Evolutionary conservation across 441 rosid species (phyloP).

Genomic region (Omphalea diandra): DNA sequence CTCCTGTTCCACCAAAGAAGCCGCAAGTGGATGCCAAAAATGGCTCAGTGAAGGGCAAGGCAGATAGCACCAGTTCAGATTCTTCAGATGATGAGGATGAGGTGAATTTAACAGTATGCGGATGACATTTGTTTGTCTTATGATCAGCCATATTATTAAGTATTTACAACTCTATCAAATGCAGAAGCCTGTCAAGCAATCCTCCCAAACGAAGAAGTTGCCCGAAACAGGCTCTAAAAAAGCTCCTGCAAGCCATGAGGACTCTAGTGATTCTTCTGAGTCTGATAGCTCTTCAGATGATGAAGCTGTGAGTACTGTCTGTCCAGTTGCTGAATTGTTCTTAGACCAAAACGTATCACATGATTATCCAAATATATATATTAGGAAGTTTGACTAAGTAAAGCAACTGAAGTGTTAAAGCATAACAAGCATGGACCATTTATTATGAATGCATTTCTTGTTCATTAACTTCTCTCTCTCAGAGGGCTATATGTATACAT

Average conservation of each 20-base stretch:
- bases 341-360: too few species aligned
- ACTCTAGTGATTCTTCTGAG: neutral
- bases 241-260: too few species aligned
- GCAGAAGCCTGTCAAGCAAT: neutral
- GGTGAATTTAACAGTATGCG: neutral
- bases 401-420: too few species aligned
- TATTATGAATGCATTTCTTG: too few species aligned
- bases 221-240: neutral
- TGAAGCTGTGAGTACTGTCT: slow-evolving; percentile 8
- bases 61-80: slow-evolving; percentile 39
- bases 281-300: slow-evolving; percentile 34
- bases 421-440: too few species aligned
- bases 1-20: slow-evolving; percentile 28
- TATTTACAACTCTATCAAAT: neutral
- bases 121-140: neutral
- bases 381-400: too few species aligned
- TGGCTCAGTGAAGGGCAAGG: slow-evolving; percentile 29
- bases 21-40: slow-evolving; percentile 34
- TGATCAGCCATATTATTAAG: neutral
- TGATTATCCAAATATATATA: too few species aligned
- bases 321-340: neutral
- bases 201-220: neutral
- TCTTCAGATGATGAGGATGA: slow-evolving; percentile 29
- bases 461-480: too few species aligned
- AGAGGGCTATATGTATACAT: too few species aligned